phyloP scores from a whole-genome alignment of 2,329 filamentous ascomycete genomes.

The Ploettnerulaceae sp. region DNA sequence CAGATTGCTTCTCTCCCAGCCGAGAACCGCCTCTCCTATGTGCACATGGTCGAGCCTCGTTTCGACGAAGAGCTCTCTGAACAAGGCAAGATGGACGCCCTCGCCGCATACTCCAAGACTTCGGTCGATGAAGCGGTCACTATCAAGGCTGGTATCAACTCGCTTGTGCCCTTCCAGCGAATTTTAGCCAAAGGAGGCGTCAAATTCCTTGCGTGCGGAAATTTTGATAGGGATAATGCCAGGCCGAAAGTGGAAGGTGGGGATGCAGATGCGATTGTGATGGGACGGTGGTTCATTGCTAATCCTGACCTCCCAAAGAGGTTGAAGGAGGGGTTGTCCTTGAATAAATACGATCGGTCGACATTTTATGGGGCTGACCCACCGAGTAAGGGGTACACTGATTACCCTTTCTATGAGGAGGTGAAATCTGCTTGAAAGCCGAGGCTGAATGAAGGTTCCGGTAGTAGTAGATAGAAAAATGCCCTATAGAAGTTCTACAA shows the following conservation, averaged over 20 bases:
- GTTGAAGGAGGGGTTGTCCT: constrained; percentile 26
- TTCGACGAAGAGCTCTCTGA: constrained; percentile 38
- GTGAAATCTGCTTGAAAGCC: not conserved
- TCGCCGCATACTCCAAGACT: constrained; percentile 42
- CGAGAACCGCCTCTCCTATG: constrained; percentile 17
- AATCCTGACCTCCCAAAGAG: constrained; percentile 21
- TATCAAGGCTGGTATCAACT: constrained; percentile 42
- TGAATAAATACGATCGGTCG: constrained; percentile 26
- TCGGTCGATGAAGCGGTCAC: constrained; percentile 36
- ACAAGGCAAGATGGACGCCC: constrained; percentile 44
- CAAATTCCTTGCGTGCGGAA: constrained; percentile 51
- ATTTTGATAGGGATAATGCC: constrained; percentile 33
- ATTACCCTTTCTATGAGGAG: constrained; percentile 14
- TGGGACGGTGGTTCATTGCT: constrained; percentile 21
- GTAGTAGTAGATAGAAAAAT: not conserved
- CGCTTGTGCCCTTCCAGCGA: constrained; percentile 42
- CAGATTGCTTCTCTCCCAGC: constrained; percentile 34
- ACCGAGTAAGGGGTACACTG: constrained; percentile 16
- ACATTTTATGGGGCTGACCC: constrained; percentile 29
- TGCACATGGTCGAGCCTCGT: constrained; percentile 20
- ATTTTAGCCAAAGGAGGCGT: constrained; percentile 43
- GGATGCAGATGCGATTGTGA: constrained; percentile 26
- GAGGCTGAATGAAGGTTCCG: not conserved
- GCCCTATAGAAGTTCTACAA: too few relatives aligned
- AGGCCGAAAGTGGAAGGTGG: constrained; percentile 19